A percentile compares a stretch with the other conserved stretches of the same genome.
phyloP scores from a whole-genome alignment of 345 rosid species.

The Nasturtium officinale region DNA sequence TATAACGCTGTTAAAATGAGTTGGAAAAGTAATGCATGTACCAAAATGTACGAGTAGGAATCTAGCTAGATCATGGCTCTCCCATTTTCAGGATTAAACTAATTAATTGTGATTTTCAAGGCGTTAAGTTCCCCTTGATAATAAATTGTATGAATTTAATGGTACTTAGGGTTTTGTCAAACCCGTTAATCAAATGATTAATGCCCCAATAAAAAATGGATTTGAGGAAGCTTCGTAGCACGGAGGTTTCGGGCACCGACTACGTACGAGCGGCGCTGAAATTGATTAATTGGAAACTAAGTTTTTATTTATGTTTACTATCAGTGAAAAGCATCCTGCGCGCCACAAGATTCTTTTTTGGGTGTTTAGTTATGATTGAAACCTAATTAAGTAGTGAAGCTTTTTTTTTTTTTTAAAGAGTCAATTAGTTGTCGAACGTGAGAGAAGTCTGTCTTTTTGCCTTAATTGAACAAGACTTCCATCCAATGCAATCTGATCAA shows the following conservation, averaged over 20 bases:
- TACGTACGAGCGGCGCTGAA: slow-evolving; percentile 43
- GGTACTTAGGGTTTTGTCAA: slow-evolving; percentile 25
- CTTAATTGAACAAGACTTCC: slow-evolving; percentile 30
- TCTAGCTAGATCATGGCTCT: slow-evolving; percentile 27
- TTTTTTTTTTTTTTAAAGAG: neutral
- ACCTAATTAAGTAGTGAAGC: slow-evolving; percentile 14
- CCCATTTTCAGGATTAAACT: slow-evolving; percentile 1
- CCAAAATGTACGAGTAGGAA: slow-evolving; percentile 39
- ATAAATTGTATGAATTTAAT: slow-evolving; percentile 2
- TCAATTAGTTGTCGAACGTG: slow-evolving; percentile 44
- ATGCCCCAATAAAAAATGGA: neutral
- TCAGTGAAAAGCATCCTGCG: slow-evolving; percentile 42
- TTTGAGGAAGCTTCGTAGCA: slow-evolving; percentile 49
- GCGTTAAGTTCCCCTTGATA: slow-evolving; percentile 2
- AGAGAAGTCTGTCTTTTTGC: slow-evolving; percentile 48
- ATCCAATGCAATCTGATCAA: slow-evolving; percentile 18
- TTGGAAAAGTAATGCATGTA: slow-evolving; percentile 32
- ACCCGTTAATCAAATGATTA: slow-evolving; percentile 39
- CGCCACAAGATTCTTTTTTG: slow-evolving; percentile 45
- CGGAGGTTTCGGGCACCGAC: slow-evolving; percentile 56
- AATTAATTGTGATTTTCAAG: slow-evolving; percentile 19
- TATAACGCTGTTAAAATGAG: slow-evolving; percentile 8
- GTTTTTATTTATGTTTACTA: neutral
- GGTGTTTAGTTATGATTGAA: slow-evolving; percentile 36
- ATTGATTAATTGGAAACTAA: slow-evolving; percentile 7